A percentile compares a stretch with the other conserved stretches of the same genome.
Evolutionary conservation across 2,329 filamentous ascomycete species (phyloP).

Genomic region (Alternaria solani): DNA sequence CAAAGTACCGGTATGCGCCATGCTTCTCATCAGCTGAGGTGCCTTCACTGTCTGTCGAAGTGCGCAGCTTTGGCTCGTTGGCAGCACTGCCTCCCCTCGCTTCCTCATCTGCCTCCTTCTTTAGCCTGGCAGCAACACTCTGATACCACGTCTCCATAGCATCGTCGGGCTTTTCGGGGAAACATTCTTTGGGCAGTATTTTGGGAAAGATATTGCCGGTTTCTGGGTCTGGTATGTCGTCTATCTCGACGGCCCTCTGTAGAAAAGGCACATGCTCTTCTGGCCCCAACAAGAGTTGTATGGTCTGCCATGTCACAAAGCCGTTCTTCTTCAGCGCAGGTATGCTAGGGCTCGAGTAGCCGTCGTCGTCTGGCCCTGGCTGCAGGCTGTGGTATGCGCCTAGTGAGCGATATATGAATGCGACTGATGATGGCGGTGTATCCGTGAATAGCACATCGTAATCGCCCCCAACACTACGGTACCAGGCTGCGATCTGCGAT

Average conservation of each 20-base stretch:
- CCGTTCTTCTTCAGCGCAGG: conserved; percentile 84
- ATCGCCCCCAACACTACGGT: conserved; percentile 57
- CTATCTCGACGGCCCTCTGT: conserved; percentile 79
- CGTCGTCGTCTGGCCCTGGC: conserved; percentile 68
- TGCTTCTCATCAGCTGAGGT: conserved; percentile 53
- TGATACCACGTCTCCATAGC: conserved; percentile 90
- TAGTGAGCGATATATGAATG: conserved; percentile 90
- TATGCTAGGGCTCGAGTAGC: conserved; percentile 77
- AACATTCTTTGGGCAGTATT: conserved; percentile 70
- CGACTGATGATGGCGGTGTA: conserved; percentile 76
- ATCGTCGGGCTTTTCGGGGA: conserved; percentile 75
- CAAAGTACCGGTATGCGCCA: conserved; percentile 58
- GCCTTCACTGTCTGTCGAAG: conserved; percentile 48
- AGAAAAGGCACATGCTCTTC: conserved; percentile 87
- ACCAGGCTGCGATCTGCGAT: conserved; percentile 59
- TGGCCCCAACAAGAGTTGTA: conserved; percentile 86
- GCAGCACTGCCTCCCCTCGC: conserved; percentile 26
- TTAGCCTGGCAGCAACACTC: conserved; percentile 73
- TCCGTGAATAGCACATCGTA: conserved; percentile 74
- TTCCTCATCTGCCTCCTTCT: conserved; percentile 64
- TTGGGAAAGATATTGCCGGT: conserved; percentile 67
- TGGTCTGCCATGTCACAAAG: conserved; percentile 92
- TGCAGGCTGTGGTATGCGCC: conserved; percentile 90
- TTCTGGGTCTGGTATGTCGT: conserved; percentile 76
- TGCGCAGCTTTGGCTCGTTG: conserved; percentile 39